Conservation (phyloP, 2,329 filamentous ascomycete genomes). For the Pseudogymnoascus sp. region DNA sequence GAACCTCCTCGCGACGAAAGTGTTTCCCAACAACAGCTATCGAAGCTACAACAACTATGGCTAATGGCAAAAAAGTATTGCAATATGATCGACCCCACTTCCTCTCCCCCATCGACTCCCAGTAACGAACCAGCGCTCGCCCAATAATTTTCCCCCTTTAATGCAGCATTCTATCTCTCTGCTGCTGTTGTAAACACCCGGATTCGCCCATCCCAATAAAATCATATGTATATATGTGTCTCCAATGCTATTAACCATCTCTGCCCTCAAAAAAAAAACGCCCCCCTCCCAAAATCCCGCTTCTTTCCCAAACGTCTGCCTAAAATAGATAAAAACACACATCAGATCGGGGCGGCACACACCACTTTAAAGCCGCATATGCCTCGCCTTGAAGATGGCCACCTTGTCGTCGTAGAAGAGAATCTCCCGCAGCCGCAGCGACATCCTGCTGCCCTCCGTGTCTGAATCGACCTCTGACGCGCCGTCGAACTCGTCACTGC, state of each 20-base stretch:
- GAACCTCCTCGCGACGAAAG: neutral
- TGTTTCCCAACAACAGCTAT: neutral
- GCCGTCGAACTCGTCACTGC: constrained; percentile 42
- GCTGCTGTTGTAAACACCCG: neutral
- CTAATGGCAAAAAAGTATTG: neutral
- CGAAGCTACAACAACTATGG: neutral
- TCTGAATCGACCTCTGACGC: constrained; percentile 26
- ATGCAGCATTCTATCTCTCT: neutral
- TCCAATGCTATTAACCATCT: neutral
- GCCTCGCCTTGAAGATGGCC: constrained; percentile 68
- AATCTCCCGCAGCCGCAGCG: constrained; percentile 65
- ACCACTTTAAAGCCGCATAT: constrained; percentile 39
- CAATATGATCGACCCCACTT: neutral
- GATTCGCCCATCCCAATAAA: neutral
- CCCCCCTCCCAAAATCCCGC: neutral
- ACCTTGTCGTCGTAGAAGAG: constrained; percentile 79
- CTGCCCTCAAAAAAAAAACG: neutral
- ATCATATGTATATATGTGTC: neutral
- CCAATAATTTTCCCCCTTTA: neutral
- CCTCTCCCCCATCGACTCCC: neutral
- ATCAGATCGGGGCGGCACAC: neutral
- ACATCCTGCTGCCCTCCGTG: constrained; percentile 31
- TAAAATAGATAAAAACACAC: neutral
- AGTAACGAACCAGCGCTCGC: neutral
- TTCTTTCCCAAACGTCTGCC: neutral